Evolutionary conservation across 768 basidiomycete genomes (phyloP), one percentile per base, ranked within the genome.

Genomic region (Suillus luteus): DNA sequence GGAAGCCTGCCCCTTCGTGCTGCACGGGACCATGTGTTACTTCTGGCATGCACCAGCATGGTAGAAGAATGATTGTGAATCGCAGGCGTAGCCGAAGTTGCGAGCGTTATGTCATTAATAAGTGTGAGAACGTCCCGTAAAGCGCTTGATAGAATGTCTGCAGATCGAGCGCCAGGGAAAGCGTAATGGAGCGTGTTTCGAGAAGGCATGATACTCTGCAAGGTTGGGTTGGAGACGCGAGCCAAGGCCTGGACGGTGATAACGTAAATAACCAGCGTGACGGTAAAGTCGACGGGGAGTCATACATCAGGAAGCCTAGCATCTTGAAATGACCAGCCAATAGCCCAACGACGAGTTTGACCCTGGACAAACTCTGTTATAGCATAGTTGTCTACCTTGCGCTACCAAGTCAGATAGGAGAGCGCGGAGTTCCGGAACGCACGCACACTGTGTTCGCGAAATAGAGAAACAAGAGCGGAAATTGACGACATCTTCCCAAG

Each of bases 331-430:
- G 92, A 95, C 96, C 96, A 98, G 0, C 85, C 93, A 2, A 99
- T 75, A 0, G 89, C 92, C 95, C 95, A 99, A n/a, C 97, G 85
- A 2, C 90, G 83, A 0, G 96, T 98, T 62, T 89, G 86, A 0
- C 96, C 93, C 75, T 95, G 95, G 3, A 89, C 79, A 54, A 96
- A 90, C 67, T 94, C 89, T 0, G 88, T 88, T 52, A 98, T 79
- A 0, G 87, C 91, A 73, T 96, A 99, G 75, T 97, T 97, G 38
- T 85, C 79, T 51, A 98, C 85, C 94, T 97, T 62, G 5, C 44
- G 49, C 24, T 9, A 38, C 67, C 31, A 67, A 54, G 22, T 24
- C 40, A 38, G 22, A 5, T 15, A 37, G 41, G 31, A 9, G n/a
- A 63, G 35, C 12, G 14, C 55, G 55, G 35, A 33, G 46, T 49